A percentile compares a stretch with the other conserved stretches of the same genome.
Evolutionary conservation across 768 basidiomycete genomes (phyloP).

Genomic region (Calocera viscosa): DNA sequence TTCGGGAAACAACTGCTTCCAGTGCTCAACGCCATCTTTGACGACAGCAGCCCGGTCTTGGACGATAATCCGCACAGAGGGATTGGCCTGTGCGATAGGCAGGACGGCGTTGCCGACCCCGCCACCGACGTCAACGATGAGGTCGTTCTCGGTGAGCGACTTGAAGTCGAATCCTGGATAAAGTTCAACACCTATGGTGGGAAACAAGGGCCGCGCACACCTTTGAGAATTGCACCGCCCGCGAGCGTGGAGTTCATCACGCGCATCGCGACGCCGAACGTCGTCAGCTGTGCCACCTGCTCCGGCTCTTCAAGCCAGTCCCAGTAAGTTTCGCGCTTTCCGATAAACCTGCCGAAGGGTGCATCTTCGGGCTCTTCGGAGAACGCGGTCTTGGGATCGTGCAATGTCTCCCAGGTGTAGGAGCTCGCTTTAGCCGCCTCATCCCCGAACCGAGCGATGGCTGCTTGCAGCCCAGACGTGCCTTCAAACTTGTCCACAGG

Average conservation of each 20-base stretch:
- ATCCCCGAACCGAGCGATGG: constrained; percentile 19
- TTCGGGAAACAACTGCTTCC: constrained; percentile 47
- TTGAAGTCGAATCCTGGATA: constrained; percentile 13
- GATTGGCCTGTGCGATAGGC: constrained; percentile 10
- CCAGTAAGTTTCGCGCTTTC: constrained; percentile 22
- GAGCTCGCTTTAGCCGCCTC: constrained; percentile 19
- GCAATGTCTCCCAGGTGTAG: constrained; percentile 20
- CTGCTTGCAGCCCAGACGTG: constrained; percentile 19
- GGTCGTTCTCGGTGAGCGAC: constrained; percentile 13
- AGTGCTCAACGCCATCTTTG: constrained; percentile 21
- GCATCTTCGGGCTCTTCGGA: constrained; percentile 22
- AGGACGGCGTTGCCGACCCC: constrained; percentile 17
- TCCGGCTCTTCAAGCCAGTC: constrained; percentile 22
- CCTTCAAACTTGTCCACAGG: constrained; percentile 21
- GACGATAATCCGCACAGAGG: constrained; percentile 15
- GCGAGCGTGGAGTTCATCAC: neutral
- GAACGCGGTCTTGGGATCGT: constrained; percentile 13
- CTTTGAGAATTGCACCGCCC: neutral
- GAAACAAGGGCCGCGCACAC: neutral
- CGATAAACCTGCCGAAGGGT: constrained; percentile 23
- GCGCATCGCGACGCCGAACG: constrained; percentile 28
- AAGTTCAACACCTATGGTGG: constrained; percentile 29
- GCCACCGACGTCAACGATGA: constrained; percentile 22
- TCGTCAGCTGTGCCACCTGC: constrained; percentile 20
- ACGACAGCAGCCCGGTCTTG: constrained; percentile 19